Conservation (phyloP, 345 rosid species). For the Populus deltoides region DNA sequence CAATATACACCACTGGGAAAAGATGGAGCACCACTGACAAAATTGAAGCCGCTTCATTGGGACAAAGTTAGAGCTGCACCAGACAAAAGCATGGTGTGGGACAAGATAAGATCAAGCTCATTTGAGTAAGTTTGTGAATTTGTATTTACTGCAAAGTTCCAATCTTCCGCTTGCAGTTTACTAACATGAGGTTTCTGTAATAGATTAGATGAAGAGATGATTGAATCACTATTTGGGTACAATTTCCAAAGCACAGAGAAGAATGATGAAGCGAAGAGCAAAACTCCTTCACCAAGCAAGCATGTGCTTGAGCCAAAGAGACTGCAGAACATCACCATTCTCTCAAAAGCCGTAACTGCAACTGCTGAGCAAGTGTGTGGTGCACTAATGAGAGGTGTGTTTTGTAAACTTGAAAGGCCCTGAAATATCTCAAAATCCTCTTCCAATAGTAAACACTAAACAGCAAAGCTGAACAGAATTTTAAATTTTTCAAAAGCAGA, state of each 20-base stretch:
- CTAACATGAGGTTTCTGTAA: not conserved
- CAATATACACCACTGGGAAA: constrained; percentile 48
- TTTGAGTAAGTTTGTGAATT: constrained; percentile 68
- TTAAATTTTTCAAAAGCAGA: not conserved
- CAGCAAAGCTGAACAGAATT: not conserved
- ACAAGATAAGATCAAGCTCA: constrained; percentile 83
- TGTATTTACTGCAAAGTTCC: not conserved
- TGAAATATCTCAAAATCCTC: not conserved
- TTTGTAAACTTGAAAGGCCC: not conserved
- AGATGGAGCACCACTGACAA: constrained; percentile 76
- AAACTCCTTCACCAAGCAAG: constrained; percentile 87
- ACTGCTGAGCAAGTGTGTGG: constrained; percentile 73
- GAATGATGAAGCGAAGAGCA: constrained; percentile 70
- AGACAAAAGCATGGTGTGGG: constrained; percentile 89
- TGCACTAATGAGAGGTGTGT: constrained; percentile 69
- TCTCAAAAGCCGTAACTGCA: constrained; percentile 71
- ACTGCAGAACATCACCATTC: constrained; percentile 87
- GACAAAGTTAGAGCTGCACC: constrained; percentile 98
- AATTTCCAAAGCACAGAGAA: constrained; percentile 52
- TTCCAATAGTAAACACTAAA: not conserved
- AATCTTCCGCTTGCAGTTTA: not conserved
- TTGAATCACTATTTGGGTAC: constrained; percentile 90
- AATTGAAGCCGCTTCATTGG: constrained; percentile 98
- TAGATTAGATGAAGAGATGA: constrained; percentile 99
- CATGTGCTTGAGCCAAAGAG: constrained; percentile 91